A percentile compares a stretch with the other conserved stretches of the same genome.
Evolutionary conservation across 768 basidiomycete genomes (phyloP).

Genomic region (Chiua virens): DNA sequence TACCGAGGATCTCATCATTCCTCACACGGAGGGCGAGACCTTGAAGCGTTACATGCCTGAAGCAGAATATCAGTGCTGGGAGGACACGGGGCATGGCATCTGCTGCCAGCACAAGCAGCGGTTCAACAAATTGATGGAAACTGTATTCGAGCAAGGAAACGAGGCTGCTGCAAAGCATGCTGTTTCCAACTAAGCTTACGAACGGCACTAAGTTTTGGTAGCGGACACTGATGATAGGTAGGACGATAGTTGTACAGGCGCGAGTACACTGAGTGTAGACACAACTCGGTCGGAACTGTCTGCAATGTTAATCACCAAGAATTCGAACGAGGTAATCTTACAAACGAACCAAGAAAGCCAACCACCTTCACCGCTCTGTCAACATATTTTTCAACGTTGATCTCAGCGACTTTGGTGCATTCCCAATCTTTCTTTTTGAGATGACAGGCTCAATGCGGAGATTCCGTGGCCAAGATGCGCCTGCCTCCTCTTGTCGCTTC

Average conservation of each 20-base stretch:
- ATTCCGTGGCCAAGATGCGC: constrained; percentile 45
- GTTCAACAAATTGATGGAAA: constrained; percentile 60
- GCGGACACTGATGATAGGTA: background rate
- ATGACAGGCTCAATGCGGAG: constrained; percentile 50
- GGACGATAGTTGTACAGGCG: background rate
- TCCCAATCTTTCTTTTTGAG: constrained; percentile 38
- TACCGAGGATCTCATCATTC: constrained; percentile 61
- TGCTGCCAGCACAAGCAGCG: constrained; percentile 45
- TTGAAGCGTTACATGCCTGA: constrained; percentile 59
- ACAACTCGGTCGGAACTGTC: background rate
- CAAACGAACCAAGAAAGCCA: background rate
- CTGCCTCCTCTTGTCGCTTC: constrained; percentile 38
- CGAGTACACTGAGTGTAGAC: background rate
- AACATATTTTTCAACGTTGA: constrained; percentile 41
- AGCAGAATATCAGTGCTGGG: constrained; percentile 58
- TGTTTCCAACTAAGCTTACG: background rate
- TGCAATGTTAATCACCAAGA: too few species aligned
- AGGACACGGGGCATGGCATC: constrained; percentile 64
- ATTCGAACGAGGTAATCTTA: constrained; percentile 5
- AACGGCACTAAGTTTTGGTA: background rate
- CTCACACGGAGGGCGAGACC: constrained; percentile 46
- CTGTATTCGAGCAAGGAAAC: constrained; percentile 52
- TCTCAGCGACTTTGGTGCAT: constrained; percentile 38
- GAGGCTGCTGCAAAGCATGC: background rate
- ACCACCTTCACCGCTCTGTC: constrained; percentile 30